Base-by-base conservation (phyloP, 495 filamentous ascomycete species). In the Tuber magnatum region DNA sequence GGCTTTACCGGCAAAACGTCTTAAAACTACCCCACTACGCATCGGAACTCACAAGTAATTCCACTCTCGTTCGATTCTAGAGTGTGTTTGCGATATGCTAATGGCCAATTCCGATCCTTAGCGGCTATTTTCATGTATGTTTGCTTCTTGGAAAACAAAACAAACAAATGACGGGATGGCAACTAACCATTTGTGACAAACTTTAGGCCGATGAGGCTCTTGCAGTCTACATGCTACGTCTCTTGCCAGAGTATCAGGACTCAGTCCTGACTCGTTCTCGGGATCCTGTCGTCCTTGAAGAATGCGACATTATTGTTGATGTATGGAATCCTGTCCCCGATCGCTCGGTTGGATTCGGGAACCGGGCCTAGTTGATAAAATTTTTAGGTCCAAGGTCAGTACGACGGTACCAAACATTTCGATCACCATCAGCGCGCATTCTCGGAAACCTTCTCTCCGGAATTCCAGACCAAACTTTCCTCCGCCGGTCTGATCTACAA, bases 361-460 rank as follows among this genome's bases (percentile, higher is more conserved):
- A 61, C 32, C 28, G n/a, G 51, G n/a, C 16, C 32, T n/a, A 32
- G 35, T 32, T 65, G 14, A 35, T 28, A 65, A 18, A 65, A 2
- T 16, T 46, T 46, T 16, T 39, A 80, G 79, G 81, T 82, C 68
- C 70, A 76, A 48, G 94, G 93, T 74, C 91, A 93, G 84, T 97
- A 98, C 85, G 90, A 96, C 80, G 82, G 93, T 42, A 78, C 87
- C 75, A 89, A 94, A 84, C 91, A 94, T 75, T 99, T 92, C 85
- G 95, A 99, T 84, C 95, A 99, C 86, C 95, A 99, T 88, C 95
- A 99, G 85, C 93, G 94, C 73, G 91, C 89, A 79, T 99, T 99
- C 86, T 82, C 83, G 73, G 92, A 92, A 75, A 92, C 89, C 56
- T 90, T 90, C 83, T 93, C 92, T 82, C 92, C 94, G 32, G 87